Percentiles rank a stretch among this genome's conserved stretches.
Conservation (phyloP, 1,284 basidiomycete genomes). For the Leccinum pachyderme region DNA sequence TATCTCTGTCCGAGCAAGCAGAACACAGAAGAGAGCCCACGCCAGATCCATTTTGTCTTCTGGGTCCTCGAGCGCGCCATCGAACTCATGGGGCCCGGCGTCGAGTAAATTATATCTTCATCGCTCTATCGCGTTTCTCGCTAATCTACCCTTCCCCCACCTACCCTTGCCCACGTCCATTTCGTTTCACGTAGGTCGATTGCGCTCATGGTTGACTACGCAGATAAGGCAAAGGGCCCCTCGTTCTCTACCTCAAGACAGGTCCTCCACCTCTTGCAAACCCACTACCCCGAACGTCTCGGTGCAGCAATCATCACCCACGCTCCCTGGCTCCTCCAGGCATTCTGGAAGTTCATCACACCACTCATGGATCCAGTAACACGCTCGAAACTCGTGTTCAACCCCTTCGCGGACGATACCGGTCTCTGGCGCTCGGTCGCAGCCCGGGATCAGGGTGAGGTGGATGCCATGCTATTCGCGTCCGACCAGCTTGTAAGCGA, state of each 20-base stretch:
- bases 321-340: slow-evolving; percentile 76
- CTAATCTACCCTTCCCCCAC: background rate
- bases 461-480: slow-evolving; percentile 58
- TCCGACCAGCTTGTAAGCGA: slow-evolving; percentile 56
- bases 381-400: slow-evolving; percentile 68
- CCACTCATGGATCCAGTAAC: slow-evolving; percentile 84
- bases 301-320: slow-evolving; percentile 84
- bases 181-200: slow-evolving; percentile 50
- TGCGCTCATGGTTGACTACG: slow-evolving; percentile 80
- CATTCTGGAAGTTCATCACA: slow-evolving; percentile 81
- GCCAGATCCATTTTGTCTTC: slow-evolving; percentile 76
- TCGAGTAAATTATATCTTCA: slow-evolving; percentile 53
- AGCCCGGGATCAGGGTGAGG: slow-evolving; percentile 15
- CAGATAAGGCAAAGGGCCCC: slow-evolving; percentile 77
- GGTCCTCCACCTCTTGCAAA: slow-evolving; percentile 77
- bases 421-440: slow-evolving; percentile 27
- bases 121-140: no score
- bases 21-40: slow-evolving; percentile 73
- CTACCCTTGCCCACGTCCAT: background rate
- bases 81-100: slow-evolving; percentile 72
- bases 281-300: slow-evolving; percentile 89
- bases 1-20: slow-evolving; percentile 84
- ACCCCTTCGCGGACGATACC: slow-evolving; percentile 41
- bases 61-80: slow-evolving; percentile 73
- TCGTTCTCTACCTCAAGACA: slow-evolving; percentile 63